Base-by-base conservation (phyloP, 2,329 filamentous ascomycete species). In the Penicillium fuscoglaucum region DNA sequence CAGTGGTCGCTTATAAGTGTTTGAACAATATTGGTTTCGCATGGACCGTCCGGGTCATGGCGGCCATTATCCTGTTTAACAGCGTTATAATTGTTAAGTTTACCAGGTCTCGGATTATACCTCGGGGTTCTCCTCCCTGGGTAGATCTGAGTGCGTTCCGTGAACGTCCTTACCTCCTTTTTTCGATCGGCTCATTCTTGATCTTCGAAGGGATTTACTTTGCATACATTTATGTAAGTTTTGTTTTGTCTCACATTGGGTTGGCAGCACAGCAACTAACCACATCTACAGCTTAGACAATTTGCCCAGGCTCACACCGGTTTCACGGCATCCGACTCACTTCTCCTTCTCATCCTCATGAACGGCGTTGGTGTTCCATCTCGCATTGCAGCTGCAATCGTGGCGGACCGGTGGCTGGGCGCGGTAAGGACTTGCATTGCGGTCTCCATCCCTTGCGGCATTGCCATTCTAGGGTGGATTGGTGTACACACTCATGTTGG, bases 61-160 rank as follows among this genome's bases (percentile, higher is more conserved):
- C 75, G 0, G 80, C 84, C 55, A 72, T 83, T 24, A 72, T 79
- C 28, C 60, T 81, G 6, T 73, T 65, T 13, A 70, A 67, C 1
- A 62, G 71, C 0, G 61, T 76, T 2, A 57, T 68, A 1, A 66
- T 67, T 33, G 62, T 76, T 0, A 29, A 33, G 21, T 68, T 79
- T 10, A 68, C 76, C 12, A 74, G 71, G 49, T 73, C 78, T 4
- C 74, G 83, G 9, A 70, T 87, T 9, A 53, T 72, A 52, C 60
- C 66, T 39, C 60, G 66, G 47, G 57, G 72, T 84, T n/a, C 84
- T 84, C 2, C 77, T 87, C 8, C 72, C 83, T 1, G 78, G 77
- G 56, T 89, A 85, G 86, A 79, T 80, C 3, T 80, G 75, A 1
- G 82, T 87, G 2, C 64, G 70, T 29, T 72, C 67, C 4, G 58